Evolutionary conservation across 306 rosid genomes (phyloP).

Genomic region (Cyclanthera cordifolia): DNA sequence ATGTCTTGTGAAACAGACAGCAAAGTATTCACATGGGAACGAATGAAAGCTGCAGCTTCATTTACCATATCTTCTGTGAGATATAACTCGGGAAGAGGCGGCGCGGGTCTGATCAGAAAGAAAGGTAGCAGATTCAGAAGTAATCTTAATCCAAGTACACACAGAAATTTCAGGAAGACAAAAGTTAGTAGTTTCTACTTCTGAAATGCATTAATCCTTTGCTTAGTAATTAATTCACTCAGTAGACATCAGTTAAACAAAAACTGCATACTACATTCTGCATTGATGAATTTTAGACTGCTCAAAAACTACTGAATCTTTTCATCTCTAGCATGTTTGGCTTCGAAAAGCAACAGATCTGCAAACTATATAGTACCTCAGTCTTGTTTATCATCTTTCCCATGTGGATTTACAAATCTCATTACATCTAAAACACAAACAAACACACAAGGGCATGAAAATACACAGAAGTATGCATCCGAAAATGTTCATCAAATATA

Average conservation of each 20-base stretch:
- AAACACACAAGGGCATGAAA: not conserved
- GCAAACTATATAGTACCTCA: not conserved
- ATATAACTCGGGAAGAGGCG: constrained; percentile 76
- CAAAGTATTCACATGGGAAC: constrained; percentile 38
- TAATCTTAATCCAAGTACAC: not conserved
- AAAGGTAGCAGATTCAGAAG: constrained; percentile 9
- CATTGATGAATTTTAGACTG: not conserved
- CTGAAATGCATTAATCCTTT: not conserved
- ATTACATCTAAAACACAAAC: not conserved
- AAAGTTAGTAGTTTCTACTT: not conserved
- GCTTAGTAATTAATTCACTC: not conserved
- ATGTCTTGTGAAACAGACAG: constrained; percentile 65
- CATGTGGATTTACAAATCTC: not conserved
- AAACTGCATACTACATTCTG: not conserved
- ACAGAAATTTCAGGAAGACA: not conserved
- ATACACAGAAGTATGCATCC: not conserved
- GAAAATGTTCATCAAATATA: not conserved
- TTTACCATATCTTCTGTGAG: constrained; percentile 73
- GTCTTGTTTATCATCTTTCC: not conserved
- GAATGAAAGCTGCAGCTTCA: constrained; percentile 44
- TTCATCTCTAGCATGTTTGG: not conserved
- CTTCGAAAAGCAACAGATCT: not conserved
- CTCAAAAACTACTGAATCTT: not conserved
- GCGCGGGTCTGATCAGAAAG: constrained; percentile 67
- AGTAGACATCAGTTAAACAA: not conserved